phyloP scores from a whole-genome alignment of 768 basidiomycete genomes.

The Leccinum subtestaceum region DNA sequence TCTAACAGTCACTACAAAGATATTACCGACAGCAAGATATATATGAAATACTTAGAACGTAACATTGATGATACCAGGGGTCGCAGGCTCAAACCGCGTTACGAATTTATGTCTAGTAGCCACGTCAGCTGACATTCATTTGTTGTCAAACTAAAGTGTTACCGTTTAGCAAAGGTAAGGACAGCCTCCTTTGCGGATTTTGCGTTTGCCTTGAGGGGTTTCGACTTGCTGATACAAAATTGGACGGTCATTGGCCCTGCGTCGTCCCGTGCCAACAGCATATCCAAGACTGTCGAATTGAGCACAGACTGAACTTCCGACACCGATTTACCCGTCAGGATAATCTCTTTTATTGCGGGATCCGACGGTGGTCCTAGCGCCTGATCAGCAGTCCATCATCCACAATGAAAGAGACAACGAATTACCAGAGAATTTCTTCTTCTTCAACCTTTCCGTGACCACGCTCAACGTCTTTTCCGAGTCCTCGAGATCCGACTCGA shows the following conservation, averaged over 20 bases:
- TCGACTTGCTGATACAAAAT: neutral
- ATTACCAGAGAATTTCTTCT: slow-evolving; percentile 22
- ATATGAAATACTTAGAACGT: slow-evolving; percentile 15
- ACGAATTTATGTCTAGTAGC: slow-evolving; percentile 21
- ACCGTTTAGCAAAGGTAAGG: slow-evolving; percentile 17
- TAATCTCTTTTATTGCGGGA: neutral
- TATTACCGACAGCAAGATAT: slow-evolving; percentile 4
- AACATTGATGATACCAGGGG: slow-evolving; percentile 17
- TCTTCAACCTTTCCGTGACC: slow-evolving; percentile 16
- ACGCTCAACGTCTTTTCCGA: slow-evolving; percentile 3
- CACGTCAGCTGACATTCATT: slow-evolving; percentile 6
- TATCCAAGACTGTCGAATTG: slow-evolving; percentile 8
- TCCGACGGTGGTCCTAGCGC: slow-evolving; percentile 9
- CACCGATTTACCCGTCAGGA: neutral
- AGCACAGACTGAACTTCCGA: slow-evolving; percentile 3
- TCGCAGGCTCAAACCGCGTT: neutral
- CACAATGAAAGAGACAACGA: neutral
- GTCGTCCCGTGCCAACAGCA: slow-evolving; percentile 14
- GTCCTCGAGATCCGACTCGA: slow-evolving; percentile 22
- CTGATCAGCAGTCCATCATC: slow-evolving; percentile 1
- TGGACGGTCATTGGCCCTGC: slow-evolving; percentile 17
- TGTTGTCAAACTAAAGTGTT: neutral
- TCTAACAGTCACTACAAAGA: slow-evolving; percentile 17
- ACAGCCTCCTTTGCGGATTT: slow-evolving; percentile 8
- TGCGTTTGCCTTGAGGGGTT: neutral